Conservation (phyloP, 257 asterid genomes). For the Fraxinus pennsylvanica region DNA sequence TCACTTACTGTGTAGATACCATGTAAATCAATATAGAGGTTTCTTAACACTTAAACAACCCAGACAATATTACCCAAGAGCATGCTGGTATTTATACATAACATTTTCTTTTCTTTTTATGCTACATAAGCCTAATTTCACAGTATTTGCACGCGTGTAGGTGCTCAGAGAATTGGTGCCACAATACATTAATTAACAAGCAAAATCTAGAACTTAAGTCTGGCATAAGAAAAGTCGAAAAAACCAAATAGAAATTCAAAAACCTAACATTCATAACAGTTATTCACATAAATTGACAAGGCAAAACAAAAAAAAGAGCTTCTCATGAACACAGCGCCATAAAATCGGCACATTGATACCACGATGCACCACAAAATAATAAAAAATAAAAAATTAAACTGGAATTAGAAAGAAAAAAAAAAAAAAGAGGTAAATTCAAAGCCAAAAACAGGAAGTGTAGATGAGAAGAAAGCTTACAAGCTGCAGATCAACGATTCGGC, state of each 20-base stretch:
- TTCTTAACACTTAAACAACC: too few relatives aligned
- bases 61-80: background rate
- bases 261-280: conserved; percentile 23
- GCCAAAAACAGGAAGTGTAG: conserved; percentile 5
- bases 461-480: conserved; percentile 44
- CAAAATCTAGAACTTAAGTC: background rate
- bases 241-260: background rate
- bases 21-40: background rate
- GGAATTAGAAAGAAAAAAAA: background rate
- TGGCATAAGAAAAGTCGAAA: background rate
- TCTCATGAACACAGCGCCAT: background rate
- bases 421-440: background rate
- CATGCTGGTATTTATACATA: background rate
- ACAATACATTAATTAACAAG: conserved; percentile 7
- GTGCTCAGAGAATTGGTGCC: background rate
- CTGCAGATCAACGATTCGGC: conserved; percentile 45
- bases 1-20: background rate
- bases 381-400: too few relatives aligned
- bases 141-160: background rate
- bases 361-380: background rate
- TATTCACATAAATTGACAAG: background rate
- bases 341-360: conserved; percentile 20
- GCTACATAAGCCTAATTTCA: background rate
- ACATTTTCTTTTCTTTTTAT: background rate
- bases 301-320: background rate